Conservation (phyloP, 1,284 basidiomycete genomes). For the Naganishia liquefaciens region DNA sequence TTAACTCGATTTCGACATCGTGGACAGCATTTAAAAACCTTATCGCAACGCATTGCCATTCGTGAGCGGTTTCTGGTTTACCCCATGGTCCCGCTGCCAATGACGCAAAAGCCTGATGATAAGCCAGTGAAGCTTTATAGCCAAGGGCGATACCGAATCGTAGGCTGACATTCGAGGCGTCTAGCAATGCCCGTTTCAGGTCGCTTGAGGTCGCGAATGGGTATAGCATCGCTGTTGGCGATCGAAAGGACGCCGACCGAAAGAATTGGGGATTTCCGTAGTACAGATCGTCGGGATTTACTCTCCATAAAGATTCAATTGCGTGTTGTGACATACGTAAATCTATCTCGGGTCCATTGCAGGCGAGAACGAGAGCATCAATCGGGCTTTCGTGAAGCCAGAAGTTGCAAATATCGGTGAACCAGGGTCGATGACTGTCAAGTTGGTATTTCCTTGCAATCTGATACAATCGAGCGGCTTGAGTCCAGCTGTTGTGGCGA, state of each 20-base stretch:
- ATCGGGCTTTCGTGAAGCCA: background rate
- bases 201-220: background rate
- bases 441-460: conserved; percentile 20
- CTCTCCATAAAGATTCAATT: background rate
- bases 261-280: background rate
- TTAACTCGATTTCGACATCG: background rate
- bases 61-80: no score
- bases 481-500: background rate
- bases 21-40: background rate
- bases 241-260: background rate
- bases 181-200: background rate
- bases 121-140: conserved; percentile 5
- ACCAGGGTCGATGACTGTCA: conserved; percentile 17
- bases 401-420: conserved; percentile 7
- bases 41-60: background rate
- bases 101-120: conserved; percentile 1
- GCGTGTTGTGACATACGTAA: background rate
- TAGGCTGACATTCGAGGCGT: background rate
- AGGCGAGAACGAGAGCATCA: conserved; percentile 1
- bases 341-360: conserved; percentile 7
- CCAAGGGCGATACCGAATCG: background rate
- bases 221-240: background rate
- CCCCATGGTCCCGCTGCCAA: background rate
- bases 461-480: conserved; percentile 1
- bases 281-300: background rate